phyloP scores from a whole-genome alignment of 2,329 filamentous ascomycete species.

The Penicillium freii region DNA sequence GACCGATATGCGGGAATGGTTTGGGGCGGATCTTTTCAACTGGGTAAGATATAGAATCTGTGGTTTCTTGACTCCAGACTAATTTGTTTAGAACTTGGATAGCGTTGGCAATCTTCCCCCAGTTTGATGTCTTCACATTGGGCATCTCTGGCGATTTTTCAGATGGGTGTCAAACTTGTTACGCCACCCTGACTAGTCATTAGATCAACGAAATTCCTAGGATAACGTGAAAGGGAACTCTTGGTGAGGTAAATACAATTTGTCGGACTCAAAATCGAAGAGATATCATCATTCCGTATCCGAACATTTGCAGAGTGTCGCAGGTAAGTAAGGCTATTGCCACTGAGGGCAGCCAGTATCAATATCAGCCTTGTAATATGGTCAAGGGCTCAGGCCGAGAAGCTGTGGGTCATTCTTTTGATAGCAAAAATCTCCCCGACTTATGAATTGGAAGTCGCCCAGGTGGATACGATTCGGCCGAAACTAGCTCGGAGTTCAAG shows the following conservation, averaged over 20 bases:
- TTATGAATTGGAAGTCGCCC: not conserved
- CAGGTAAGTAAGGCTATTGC: too few species aligned
- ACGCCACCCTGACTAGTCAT: too few species aligned
- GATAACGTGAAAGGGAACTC: not conserved
- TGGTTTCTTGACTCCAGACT: not conserved
- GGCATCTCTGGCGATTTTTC: not conserved
- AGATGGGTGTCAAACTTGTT: not conserved
- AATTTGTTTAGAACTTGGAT: not conserved
- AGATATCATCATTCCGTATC: too few species aligned
- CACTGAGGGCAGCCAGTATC: too few species aligned
- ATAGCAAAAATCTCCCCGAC: not conserved
- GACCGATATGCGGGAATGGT: conserved; percentile 24
- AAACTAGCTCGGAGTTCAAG: not conserved
- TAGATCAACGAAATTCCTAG: too few species aligned
- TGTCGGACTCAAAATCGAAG: not conserved
- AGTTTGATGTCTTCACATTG: not conserved
- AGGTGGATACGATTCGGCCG: not conserved
- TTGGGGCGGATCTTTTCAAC: not conserved
- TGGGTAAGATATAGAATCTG: not conserved
- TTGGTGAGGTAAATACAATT: not conserved
- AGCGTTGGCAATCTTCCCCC: not conserved
- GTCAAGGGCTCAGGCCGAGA: too few species aligned
- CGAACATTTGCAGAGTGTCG: too few species aligned
- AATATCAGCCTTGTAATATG: too few species aligned
- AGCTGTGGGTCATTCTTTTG: too few species aligned